phyloP scores from a whole-genome alignment of 2,329 filamentous ascomycete genomes.

The Microsporum ferrugineum region DNA sequence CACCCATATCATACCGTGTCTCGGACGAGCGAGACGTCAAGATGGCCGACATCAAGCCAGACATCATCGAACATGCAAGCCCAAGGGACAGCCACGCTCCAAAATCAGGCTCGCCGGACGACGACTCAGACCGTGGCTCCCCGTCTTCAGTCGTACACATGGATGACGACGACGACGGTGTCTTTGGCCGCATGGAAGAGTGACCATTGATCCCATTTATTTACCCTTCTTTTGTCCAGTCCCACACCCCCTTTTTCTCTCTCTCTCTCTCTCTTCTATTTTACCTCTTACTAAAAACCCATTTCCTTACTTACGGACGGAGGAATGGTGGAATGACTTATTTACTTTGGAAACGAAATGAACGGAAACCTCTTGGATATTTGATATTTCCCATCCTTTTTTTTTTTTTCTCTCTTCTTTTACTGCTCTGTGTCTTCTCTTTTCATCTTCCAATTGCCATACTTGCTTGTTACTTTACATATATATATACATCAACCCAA shows the following conservation, averaged over 20 bases:
- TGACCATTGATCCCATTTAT: slow-evolving; percentile 31
- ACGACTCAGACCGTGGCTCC: slow-evolving; percentile 45
- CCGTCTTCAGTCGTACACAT: slow-evolving; percentile 44
- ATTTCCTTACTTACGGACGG: background rate
- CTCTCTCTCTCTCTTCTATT: background rate
- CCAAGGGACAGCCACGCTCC: slow-evolving; percentile 10
- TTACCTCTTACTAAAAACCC: background rate
- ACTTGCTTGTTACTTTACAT: background rate
- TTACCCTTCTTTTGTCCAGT: no score
- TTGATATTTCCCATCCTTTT: background rate
- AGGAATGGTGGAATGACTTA: background rate
- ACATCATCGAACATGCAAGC: slow-evolving; percentile 25
- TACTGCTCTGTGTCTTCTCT: background rate
- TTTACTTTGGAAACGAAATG: background rate
- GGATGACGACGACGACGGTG: slow-evolving; percentile 86
- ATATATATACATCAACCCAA: background rate
- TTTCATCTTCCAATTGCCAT: background rate
- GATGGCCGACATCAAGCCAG: slow-evolving; percentile 51
- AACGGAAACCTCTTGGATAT: background rate
- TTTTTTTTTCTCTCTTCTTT: background rate
- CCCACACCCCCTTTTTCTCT: background rate
- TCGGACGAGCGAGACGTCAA: slow-evolving; percentile 51
- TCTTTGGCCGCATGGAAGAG: slow-evolving; percentile 95
- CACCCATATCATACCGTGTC: slow-evolving; percentile 37
- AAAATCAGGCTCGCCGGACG: slow-evolving; percentile 32